Evolutionary conservation across 169 alveolate species (phyloP).

Genomic region (Babesia bigemina): DNA sequence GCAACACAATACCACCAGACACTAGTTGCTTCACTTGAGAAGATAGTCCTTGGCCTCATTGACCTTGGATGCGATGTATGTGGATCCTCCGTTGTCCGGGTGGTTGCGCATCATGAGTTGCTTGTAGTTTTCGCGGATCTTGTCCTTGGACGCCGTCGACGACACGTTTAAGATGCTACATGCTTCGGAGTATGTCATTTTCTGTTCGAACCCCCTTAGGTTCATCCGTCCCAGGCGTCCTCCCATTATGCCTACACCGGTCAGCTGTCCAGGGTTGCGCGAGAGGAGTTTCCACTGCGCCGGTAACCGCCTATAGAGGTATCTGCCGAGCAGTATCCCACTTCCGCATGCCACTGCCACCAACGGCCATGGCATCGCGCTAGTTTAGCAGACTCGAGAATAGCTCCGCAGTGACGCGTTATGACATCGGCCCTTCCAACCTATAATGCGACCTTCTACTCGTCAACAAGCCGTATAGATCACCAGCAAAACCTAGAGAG

Average conservation of each 20-base stretch:
- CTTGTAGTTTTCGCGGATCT: slow-evolving; percentile 79
- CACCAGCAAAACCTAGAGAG: neutral
- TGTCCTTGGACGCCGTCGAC: slow-evolving; percentile 80
- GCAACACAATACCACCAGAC: no score
- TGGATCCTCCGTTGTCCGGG: slow-evolving; percentile 90
- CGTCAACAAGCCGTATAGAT: neutral
- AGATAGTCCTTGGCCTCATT: slow-evolving; percentile 87
- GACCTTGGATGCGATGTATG: slow-evolving; percentile 88
- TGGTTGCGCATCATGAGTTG: slow-evolving; percentile 88
- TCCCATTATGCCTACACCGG: slow-evolving; percentile 27
- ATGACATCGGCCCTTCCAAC: neutral
- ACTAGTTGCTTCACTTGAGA: slow-evolving; percentile 41
- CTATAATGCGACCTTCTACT: neutral
- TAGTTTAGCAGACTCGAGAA: neutral
- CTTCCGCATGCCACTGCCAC: slow-evolving; percentile 58
- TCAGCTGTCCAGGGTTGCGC: neutral
- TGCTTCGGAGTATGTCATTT: slow-evolving; percentile 77
- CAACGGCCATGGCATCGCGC: slow-evolving; percentile 66
- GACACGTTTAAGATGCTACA: slow-evolving; percentile 72
- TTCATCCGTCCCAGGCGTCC: slow-evolving; percentile 40
- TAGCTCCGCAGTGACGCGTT: neutral
- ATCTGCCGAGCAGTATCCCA: slow-evolving; percentile 47
- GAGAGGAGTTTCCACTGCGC: slow-evolving; percentile 16
- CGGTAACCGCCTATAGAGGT: slow-evolving; percentile 47
- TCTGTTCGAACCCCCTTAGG: slow-evolving; percentile 74